Conservation (phyloP, 176 grass and related monocot genomes). For the Musa schizocarpa region DNA sequence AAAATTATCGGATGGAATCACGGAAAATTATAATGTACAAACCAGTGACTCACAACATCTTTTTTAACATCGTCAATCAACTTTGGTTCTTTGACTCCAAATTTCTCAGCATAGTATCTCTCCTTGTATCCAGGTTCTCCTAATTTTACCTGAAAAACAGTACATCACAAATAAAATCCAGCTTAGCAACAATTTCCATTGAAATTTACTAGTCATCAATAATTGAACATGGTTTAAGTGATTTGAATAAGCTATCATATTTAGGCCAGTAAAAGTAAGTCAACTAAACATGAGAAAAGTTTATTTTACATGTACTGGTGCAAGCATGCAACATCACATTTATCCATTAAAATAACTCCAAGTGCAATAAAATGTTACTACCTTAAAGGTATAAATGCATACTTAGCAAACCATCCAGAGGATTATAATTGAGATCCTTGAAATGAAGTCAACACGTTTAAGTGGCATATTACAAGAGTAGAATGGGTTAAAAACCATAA, state of each 20-base stretch:
- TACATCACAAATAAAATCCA: conserved; percentile 15
- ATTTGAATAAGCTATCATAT: not conserved
- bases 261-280: not conserved
- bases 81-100: conserved; percentile 58
- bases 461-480: too few species aligned
- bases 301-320: not conserved
- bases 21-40: not conserved
- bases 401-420: too few species aligned
- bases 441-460: too few species aligned
- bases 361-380: too few species aligned
- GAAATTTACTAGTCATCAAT: too few species aligned
- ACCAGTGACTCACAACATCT: conserved; percentile 83
- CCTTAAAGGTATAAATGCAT: too few species aligned
- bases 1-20: not conserved
- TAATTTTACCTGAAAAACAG: conserved; percentile 70
- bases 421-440: too few species aligned
- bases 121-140: conserved; percentile 78
- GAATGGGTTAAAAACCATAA: too few species aligned
- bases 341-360: not conserved
- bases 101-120: conserved; percentile 92
- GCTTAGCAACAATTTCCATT: not conserved
- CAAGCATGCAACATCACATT: not conserved
- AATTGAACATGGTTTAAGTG: not conserved
- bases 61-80: conserved; percentile 55
- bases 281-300: not conserved